Conservation (phyloP, 2,329 filamentous ascomycete species). For the Arachnomyces sp. region DNA sequence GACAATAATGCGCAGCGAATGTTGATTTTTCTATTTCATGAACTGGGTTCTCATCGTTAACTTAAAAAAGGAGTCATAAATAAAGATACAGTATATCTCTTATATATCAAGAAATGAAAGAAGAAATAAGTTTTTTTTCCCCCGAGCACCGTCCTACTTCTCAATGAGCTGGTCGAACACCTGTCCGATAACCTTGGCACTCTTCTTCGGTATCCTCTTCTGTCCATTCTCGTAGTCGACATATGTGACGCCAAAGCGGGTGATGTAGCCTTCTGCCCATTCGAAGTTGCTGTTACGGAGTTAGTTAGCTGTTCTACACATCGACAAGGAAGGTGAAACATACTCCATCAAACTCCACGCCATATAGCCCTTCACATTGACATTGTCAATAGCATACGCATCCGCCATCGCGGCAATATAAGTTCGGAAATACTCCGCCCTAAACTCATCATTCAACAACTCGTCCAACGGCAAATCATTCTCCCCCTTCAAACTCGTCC, state of each 20-base stretch:
- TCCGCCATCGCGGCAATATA: slow-evolving; percentile 72
- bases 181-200: slow-evolving; percentile 61
- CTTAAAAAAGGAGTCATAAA: too few species aligned
- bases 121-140: slow-evolving; percentile 8
- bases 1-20: too few species aligned
- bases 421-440: slow-evolving; percentile 67
- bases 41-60: too few species aligned
- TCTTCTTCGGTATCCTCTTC: slow-evolving; percentile 77
- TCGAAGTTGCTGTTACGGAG: slow-evolving; percentile 61
- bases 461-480: slow-evolving; percentile 64
- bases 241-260: slow-evolving; percentile 74
- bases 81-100: too few species aligned
- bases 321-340: slow-evolving; percentile 24
- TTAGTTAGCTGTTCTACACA: slow-evolving; percentile 6
- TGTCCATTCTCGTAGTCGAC: slow-evolving; percentile 76
- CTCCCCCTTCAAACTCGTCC: slow-evolving; percentile 75
- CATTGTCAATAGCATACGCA: slow-evolving; percentile 63
- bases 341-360: slow-evolving; percentile 82
- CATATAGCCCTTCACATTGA: slow-evolving; percentile 72
- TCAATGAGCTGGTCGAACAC: slow-evolving; percentile 65
- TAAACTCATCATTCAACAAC: slow-evolving; percentile 74
- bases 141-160: slow-evolving; percentile 34
- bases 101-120: slow-evolving; percentile 8
- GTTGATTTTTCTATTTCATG: too few species aligned
- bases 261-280: slow-evolving; percentile 87